Evolutionary conservation across 805 yeast genomes (phyloP).

Genomic region (Barnettozyma botsteinii): DNA sequence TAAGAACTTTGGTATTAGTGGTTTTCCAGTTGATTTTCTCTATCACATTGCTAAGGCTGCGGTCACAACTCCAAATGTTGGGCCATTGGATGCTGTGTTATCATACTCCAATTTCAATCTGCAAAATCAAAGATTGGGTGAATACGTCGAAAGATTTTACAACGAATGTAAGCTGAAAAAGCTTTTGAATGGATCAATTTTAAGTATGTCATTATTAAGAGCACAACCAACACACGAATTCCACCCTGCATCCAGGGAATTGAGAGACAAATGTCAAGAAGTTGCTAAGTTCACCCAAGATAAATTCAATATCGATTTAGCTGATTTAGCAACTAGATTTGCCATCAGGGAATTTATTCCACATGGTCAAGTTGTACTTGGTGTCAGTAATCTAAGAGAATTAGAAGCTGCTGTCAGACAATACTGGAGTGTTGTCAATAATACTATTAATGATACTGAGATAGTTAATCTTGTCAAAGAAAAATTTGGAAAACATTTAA

Average conservation of each 20-base stretch:
- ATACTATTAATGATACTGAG: constrained; percentile 25
- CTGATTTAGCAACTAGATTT: constrained; percentile 74
- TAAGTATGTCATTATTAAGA: constrained; percentile 82
- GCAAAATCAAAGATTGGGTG: constrained; percentile 57
- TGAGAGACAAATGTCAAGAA: constrained; percentile 39
- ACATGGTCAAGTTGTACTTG: constrained; percentile 61
- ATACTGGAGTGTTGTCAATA: constrained; percentile 42
- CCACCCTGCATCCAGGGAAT: constrained; percentile 70
- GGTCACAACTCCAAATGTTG: constrained; percentile 37
- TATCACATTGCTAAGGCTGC: constrained; percentile 42
- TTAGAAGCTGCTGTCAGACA: constrained; percentile 55
- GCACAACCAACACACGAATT: constrained; percentile 61
- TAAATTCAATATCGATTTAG: constrained; percentile 52
- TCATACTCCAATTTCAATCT: constrained; percentile 79
- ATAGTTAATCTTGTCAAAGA: constrained; percentile 37
- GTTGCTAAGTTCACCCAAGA: constrained; percentile 34
- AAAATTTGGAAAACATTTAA: constrained; percentile 47
- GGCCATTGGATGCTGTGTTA: constrained; percentile 66
- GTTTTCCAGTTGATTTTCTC: constrained; percentile 76
- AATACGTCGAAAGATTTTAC: constrained; percentile 43
- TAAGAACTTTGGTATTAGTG: constrained; percentile 70
- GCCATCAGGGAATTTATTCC: constrained; percentile 45
- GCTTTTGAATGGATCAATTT: constrained; percentile 77
- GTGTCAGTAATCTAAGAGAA: constrained; percentile 63
- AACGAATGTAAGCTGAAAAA: constrained; percentile 47